Base-by-base conservation (phyloP, 1,139 yeast genomes). In the Nakaseomyces delphensis region DNA sequence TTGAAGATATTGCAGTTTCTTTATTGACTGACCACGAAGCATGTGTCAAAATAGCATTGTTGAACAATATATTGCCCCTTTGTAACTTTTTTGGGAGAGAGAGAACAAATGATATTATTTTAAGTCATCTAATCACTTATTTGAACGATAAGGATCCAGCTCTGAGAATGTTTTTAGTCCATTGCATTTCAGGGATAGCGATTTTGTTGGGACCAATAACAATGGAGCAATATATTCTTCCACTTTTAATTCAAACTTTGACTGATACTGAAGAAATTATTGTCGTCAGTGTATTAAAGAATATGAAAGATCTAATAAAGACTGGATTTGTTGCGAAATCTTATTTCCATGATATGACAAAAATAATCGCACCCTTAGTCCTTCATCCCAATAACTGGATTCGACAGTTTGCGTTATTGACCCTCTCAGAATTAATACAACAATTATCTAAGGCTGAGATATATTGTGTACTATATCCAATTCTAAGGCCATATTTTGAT, bases 341-440 rank as follows among this genome's bases (percentile, higher is more conserved):
- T 3, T 66, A 68, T 38, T 60, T 72, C 24, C 74, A 79, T 73
- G 81, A 76, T 45, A 55, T 79, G 3, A 61, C 77, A 9, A 64
- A 64, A 3, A 63, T 68, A 3, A 65, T 76, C 1, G 64, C 75
- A 3, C 73, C 76, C 40, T 66, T 81, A 38, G 59, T 83, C 1
- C 62, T 91, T 8, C 96, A 87, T 57, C 98, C 98, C 0, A 87
- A 87, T 60, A 81, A 78, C 45, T 81, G 95, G 81, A 80, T 91
- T 7, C 67, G 96, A 37, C 85, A 83, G 47, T 74, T 83, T 2
- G 76, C 83, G 0, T 57, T 87, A 30, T 65, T 71, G 3, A 67
- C 87, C 40, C 68, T 87, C 1, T 67, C 83, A 1, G 72, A 83
- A 0, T 73, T 83, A 3, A 76, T 84, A 2, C 68, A 69, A 2